Evolutionary conservation across 2,329 filamentous ascomycete species (phyloP).

Genomic region (Dactylellina haptotyla): DNA sequence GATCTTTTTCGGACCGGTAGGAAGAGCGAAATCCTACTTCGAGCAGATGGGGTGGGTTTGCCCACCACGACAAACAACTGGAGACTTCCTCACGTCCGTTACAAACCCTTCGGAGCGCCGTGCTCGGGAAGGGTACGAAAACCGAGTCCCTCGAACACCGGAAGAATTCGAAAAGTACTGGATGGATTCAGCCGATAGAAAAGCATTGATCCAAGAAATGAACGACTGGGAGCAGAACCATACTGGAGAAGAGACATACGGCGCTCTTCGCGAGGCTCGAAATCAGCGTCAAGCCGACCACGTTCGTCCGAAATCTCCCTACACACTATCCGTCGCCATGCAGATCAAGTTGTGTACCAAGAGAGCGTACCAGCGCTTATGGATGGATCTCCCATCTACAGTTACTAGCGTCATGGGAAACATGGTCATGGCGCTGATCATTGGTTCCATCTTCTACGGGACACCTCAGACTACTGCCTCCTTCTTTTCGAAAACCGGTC

Average conservation of each 20-base stretch:
- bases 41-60: conserved; percentile 75
- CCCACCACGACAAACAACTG: conserved; percentile 73
- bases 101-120: conserved; percentile 73
- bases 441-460: conserved; percentile 71
- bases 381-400: conserved; percentile 66
- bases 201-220: conserved; percentile 65
- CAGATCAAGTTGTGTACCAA: conserved; percentile 67
- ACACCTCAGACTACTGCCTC: conserved; percentile 65
- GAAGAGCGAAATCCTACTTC: conserved; percentile 72
- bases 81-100: conserved; percentile 75
- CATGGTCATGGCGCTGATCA: conserved; percentile 69
- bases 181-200: conserved; percentile 63
- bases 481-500: conserved; percentile 68
- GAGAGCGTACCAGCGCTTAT: conserved; percentile 67
- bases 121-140: conserved; percentile 69
- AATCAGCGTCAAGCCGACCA: conserved; percentile 67
- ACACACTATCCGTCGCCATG: conserved; percentile 68
- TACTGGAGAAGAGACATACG: conserved; percentile 60
- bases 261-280: conserved; percentile 65
- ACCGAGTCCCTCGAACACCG: conserved; percentile 72
- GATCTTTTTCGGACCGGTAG: conserved; percentile 77
- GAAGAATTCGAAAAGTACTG: conserved; percentile 72
- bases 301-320: conserved; percentile 68
- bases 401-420: conserved; percentile 65
- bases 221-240: conserved; percentile 65